phyloP scores from a whole-genome alignment of 2,329 filamentous ascomycete species.

The Colletotrichum plurivorum region DNA sequence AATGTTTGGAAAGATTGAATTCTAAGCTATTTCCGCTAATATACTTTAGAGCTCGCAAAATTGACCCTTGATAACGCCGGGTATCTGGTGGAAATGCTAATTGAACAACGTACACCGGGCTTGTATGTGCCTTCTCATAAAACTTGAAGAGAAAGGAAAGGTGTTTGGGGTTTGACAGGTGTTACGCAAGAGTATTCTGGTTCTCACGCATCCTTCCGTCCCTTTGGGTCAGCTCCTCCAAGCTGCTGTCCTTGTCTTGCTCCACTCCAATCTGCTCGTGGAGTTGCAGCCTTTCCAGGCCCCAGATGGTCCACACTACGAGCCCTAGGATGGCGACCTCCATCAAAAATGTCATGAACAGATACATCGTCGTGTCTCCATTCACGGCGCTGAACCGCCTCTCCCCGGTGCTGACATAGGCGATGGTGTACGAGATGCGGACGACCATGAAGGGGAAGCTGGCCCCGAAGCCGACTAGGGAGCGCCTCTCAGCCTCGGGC shows the following conservation, averaged over 20 bases:
- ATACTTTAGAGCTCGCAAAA: no score
- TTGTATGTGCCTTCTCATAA: no score
- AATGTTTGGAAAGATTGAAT: no score
- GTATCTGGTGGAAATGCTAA: no score
- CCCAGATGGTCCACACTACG: conserved; percentile 33
- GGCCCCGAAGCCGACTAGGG: conserved; percentile 31
- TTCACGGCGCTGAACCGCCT: conserved; percentile 39
- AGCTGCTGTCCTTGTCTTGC: background rate
- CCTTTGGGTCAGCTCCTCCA: conserved; percentile 11
- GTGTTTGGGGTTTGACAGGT: no score
- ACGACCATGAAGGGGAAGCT: conserved; percentile 38
- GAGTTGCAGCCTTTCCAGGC: background rate
- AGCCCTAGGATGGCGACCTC: conserved; percentile 29
- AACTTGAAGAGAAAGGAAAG: no score
- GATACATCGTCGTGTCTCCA: conserved; percentile 35
- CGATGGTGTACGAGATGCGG: conserved; percentile 40
- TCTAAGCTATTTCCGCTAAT: no score
- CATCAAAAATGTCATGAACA: conserved; percentile 38
- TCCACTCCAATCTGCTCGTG: background rate
- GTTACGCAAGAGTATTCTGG: background rate
- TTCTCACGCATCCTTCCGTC: background rate
- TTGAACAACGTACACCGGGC: no score
- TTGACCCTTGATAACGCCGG: no score
- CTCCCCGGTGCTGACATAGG: conserved; percentile 40
- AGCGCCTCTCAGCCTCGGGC: conserved; percentile 26